Evolutionary conservation across 2,329 filamentous ascomycete genomes (phyloP).

Genomic region (Colletotrichum simmondsii): DNA sequence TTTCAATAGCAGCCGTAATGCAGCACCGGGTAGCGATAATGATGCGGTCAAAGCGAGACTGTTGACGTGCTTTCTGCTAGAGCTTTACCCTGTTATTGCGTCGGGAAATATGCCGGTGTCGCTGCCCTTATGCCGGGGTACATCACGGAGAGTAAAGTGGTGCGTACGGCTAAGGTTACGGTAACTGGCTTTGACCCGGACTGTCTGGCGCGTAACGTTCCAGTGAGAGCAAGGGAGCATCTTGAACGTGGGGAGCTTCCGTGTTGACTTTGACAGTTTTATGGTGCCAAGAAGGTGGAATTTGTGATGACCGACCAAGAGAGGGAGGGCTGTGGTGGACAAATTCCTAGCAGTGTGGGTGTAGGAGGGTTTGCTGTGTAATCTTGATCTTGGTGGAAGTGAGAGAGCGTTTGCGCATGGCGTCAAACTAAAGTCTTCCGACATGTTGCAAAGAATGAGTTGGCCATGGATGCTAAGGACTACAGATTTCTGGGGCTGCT

Average conservation of each 20-base stretch:
- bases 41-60: constrained; percentile 3
- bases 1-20: neutral
- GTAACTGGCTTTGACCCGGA: constrained; percentile 1
- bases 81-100: neutral
- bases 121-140: constrained; percentile 14
- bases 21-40: neutral
- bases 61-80: neutral
- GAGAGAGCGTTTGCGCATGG: neutral
- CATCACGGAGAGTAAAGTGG: neutral
- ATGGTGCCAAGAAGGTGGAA: neutral
- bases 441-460: no score
- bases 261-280: constrained; percentile 7
- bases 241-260: neutral
- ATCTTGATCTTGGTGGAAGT: neutral
- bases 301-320: neutral
- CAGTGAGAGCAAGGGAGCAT: neutral
- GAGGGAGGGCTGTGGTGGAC: constrained; percentile 11
- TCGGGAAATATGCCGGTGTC: constrained; percentile 1
- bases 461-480: no score
- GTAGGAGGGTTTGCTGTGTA: neutral
- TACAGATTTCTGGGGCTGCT: no score
- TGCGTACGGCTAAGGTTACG: neutral
- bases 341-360: constrained; percentile 1
- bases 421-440: no score
- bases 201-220: neutral